These are phyloP conservation scores for Blakeslea trispora DNA, from an alignment of 371 early-diverging fungal genomes.

Conservation along the genomic window DNA sequence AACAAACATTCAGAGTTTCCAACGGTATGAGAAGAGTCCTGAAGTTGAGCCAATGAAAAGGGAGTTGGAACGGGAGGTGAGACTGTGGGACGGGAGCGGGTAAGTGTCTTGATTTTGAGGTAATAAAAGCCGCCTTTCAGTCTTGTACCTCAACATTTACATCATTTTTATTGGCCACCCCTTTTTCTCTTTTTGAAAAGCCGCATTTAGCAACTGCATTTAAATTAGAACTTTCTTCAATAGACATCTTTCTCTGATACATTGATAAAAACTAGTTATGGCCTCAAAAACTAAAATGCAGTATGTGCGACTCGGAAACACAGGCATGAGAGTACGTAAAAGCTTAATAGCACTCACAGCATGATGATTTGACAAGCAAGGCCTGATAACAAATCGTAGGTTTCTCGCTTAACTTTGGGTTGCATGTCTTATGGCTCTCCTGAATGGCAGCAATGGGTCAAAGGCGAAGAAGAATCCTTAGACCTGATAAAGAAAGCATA, in stretches of 20 bases:
- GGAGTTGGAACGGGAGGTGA: too few relatives aligned
- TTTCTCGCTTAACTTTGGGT: conserved; percentile 42
- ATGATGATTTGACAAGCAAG: not conserved
- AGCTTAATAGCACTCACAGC: not conserved
- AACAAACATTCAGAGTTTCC: too few relatives aligned
- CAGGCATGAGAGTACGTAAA: conserved; percentile 31
- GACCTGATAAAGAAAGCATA: conserved; percentile 42
- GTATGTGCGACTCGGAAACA: conserved; percentile 47
- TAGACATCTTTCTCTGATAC: not conserved
- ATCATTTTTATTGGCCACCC: too few relatives aligned
- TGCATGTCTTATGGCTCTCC: conserved; percentile 42
- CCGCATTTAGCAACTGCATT: too few relatives aligned
- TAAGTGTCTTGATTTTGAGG: too few relatives aligned
- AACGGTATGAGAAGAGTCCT: too few relatives aligned
- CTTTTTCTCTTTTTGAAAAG: too few relatives aligned
- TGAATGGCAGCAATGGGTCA: conserved; percentile 22
- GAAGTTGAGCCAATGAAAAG: too few relatives aligned
- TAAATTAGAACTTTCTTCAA: too few relatives aligned
- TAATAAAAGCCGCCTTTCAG: too few relatives aligned
- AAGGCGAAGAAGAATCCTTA: conserved; percentile 39
- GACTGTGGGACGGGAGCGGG: too few relatives aligned
- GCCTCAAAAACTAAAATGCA: conserved; percentile 17
- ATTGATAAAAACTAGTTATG: conserved; percentile 1
- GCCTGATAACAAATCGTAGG: conserved; percentile 14
- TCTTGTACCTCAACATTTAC: too few relatives aligned